Base-by-base conservation (phyloP, 2,329 filamentous ascomycete species). In the Chaetoscypha palmicola region DNA sequence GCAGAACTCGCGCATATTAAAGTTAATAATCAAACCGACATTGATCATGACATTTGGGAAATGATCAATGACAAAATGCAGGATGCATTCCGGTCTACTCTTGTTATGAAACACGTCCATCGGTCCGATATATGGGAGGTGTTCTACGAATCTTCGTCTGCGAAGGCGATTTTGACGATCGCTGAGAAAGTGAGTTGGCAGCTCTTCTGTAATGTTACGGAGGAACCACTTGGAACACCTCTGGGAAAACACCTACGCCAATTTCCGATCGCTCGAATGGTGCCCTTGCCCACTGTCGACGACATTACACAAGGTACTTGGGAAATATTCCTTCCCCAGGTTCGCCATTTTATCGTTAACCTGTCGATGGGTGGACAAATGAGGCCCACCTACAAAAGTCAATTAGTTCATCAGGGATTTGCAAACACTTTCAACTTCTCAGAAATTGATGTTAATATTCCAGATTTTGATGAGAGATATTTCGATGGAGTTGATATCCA, bases 201-300 rank as follows among this genome's bases (percentile, higher is more conserved):
- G 0, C 47, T 79, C 3, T 76, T 66, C 50, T 66, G 68, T 10
- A 48, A 57, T 11, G 58, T 68, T 22, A 63, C 67, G 2, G 61
- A 45, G 1, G 16, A 32, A 7, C 42, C 50, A 4, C 22, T 63
- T 0, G 62, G 65, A 20, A 68, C 64, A 40, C 44, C 56, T 1
- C 49, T 69, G 16, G 62, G 73, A 22, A 64, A 68, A 41, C 44
- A 47, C 12, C 38, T 59, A 1, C 58, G 74, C 2, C 56, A 56
- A 2, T 64, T 64, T 30, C 72, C 72, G 1, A 63, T 76, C 49
- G 73, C 72, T 5, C 63, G 64, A 43, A 71, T 75, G 68, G 48
- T 49, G 1, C n/a, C n/a, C n/a, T n/a, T n/a, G n/a, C 65, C 69
- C 2, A 43, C 35, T 2, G 39, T 47, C 2, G 37, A 49, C 10